Evolutionary conservation across 371 early-diverging fungal species (phyloP).

Genomic region (Apophysomyces sp.): DNA sequence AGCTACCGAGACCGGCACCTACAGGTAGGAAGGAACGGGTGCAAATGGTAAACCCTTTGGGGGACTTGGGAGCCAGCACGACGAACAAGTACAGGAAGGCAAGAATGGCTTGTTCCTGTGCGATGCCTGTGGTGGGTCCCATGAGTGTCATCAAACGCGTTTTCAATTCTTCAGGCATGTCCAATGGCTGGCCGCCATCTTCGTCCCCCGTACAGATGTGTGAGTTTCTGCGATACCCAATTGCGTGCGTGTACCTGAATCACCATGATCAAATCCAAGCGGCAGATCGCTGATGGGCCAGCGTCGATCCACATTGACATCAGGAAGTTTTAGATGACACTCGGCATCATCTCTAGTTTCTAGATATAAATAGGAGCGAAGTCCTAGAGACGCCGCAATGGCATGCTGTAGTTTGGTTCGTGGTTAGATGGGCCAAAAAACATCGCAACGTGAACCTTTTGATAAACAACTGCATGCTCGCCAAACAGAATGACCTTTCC

Average conservation of each 20-base stretch:
- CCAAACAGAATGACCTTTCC: conserved; percentile 98
- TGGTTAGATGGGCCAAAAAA: background rate
- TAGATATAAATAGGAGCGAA: conserved; percentile 62
- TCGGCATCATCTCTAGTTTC: conserved; percentile 40
- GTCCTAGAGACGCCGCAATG: conserved; percentile 72
- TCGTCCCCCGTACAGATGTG: no score
- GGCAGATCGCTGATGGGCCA: conserved; percentile 44
- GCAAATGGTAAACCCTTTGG: conserved; percentile 51
- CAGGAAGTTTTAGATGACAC: conserved; percentile 50
- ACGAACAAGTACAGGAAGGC: conserved; percentile 48
- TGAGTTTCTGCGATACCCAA: no score
- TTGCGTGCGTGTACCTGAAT: conserved; percentile 14
- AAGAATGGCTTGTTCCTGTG: conserved; percentile 34
- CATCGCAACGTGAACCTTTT: conserved; percentile 62
- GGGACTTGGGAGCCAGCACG: conserved; percentile 20
- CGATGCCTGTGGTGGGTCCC: conserved; percentile 6
- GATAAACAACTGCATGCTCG: conserved; percentile 97
- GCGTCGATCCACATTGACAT: conserved; percentile 43
- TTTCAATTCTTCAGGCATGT: conserved; percentile 32
- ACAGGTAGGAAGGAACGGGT: conserved; percentile 85
- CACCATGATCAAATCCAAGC: conserved; percentile 10
- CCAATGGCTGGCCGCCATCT: conserved; percentile 38
- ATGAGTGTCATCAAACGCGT: conserved; percentile 10
- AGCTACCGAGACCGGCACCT: conserved; percentile 96
- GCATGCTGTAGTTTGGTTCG: conserved; percentile 35